A percentile compares a stretch with the other conserved stretches of the same genome.
These are phyloP conservation scores for Rosa hybrid DNA, from an alignment of 331 rosid species.

Conservation along the genomic window DNA sequence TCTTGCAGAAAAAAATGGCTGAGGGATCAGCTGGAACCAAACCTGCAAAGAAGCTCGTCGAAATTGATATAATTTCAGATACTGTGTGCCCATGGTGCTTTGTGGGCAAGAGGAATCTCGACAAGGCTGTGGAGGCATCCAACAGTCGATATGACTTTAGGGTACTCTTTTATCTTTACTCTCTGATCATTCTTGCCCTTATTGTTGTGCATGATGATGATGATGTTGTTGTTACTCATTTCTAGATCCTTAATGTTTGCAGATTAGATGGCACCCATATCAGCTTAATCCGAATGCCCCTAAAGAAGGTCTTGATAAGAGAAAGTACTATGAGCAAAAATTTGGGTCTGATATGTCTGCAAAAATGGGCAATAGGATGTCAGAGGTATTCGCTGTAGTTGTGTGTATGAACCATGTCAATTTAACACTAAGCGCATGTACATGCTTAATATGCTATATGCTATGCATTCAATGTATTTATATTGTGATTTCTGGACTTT, in stretches of 20 bases:
- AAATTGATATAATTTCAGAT: constrained; percentile 71
- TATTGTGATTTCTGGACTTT: too few species aligned
- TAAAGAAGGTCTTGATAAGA: constrained; percentile 73
- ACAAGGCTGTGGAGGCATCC: constrained; percentile 69
- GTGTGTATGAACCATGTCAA: neutral
- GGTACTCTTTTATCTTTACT: constrained; percentile 40
- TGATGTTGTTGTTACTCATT: neutral
- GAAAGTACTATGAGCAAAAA: constrained; percentile 53
- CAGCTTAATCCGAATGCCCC: constrained; percentile 77
- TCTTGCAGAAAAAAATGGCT: constrained; percentile 57
- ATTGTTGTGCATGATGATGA: neutral
- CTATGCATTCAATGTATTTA: neutral
- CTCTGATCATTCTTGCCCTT: neutral
- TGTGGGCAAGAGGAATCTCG: constrained; percentile 82
- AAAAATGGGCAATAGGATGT: constrained; percentile 70
- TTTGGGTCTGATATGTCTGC: constrained; percentile 58
- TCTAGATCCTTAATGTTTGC: constrained; percentile 12
- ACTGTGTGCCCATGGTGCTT: constrained; percentile 94
- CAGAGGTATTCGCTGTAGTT: constrained; percentile 49
- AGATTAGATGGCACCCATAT: constrained; percentile 90
- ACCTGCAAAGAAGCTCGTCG: constrained; percentile 55
- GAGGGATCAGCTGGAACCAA: constrained; percentile 29
- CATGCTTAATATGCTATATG: neutral
- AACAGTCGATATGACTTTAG: constrained; percentile 65
- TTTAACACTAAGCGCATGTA: neutral